phyloP scores from a whole-genome alignment of 2,329 filamentous ascomycete genomes.

The Sporothrix brunneoviolacea region DNA sequence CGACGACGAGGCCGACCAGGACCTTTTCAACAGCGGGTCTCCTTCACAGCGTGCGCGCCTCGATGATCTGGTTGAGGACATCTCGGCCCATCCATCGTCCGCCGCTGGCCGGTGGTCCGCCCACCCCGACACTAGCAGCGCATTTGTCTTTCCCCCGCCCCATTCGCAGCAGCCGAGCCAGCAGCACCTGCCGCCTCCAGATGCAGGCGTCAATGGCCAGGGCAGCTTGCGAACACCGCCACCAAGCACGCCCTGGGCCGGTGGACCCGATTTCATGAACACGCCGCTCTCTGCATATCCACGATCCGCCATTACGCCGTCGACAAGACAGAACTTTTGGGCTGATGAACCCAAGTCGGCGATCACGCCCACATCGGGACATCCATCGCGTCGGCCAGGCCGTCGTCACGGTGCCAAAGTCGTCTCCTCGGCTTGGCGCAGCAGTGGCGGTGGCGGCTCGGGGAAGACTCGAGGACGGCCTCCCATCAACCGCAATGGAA shows the following conservation, averaged over 20 bases:
- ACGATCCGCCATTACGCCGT: slow-evolving; percentile 69
- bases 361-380: slow-evolving; percentile 55
- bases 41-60: slow-evolving; percentile 56
- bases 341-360: slow-evolving; percentile 68
- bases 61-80: slow-evolving; percentile 18
- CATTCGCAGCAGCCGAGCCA: not conserved
- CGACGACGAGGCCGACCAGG: slow-evolving; percentile 45
- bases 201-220: not conserved
- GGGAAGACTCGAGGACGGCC: slow-evolving; percentile 75
- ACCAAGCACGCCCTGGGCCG: slow-evolving; percentile 36
- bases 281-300: slow-evolving; percentile 66
- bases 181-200: slow-evolving; percentile 13
- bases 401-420: slow-evolving; percentile 73
- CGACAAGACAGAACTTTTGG: slow-evolving; percentile 47
- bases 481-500: slow-evolving; percentile 58
- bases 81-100: slow-evolving; percentile 42
- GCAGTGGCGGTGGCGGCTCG: slow-evolving; percentile 51
- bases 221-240: slow-evolving; percentile 24
- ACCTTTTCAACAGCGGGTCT: slow-evolving; percentile 33
- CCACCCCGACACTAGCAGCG: slow-evolving; percentile 34
- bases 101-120: slow-evolving; percentile 45
- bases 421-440: slow-evolving; percentile 85
- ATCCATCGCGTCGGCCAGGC: slow-evolving; percentile 35
- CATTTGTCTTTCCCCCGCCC: slow-evolving; percentile 30
- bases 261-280: slow-evolving; percentile 41